These are phyloP conservation scores for Colletotrichum orchidophilum DNA, from an alignment of 2,329 filamentous ascomycete species.

Conservation along the genomic window DNA sequence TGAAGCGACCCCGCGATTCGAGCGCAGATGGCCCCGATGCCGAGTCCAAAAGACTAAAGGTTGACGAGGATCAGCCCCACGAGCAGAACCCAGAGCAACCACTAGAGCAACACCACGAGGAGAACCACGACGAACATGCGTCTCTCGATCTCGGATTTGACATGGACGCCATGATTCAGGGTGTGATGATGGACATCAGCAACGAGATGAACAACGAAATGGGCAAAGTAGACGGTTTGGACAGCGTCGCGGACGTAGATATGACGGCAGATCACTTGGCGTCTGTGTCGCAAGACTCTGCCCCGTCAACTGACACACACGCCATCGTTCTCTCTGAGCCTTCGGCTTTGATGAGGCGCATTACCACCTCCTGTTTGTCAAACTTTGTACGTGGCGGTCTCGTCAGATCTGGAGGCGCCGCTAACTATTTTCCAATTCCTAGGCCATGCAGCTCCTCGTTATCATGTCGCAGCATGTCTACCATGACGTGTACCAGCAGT, in stretches of 20 bases:
- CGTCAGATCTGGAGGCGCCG: constrained; percentile 26
- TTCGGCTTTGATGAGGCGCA: constrained; percentile 47
- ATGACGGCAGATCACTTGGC: constrained; percentile 24
- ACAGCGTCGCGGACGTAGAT: constrained; percentile 42
- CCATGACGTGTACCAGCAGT: constrained; percentile 45
- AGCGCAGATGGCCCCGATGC: constrained; percentile 41
- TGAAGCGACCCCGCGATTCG: constrained; percentile 49
- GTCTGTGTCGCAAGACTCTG: constrained; percentile 32
- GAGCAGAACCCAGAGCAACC: background rate
- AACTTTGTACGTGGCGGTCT: constrained; percentile 48
- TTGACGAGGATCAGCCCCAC: constrained; percentile 14
- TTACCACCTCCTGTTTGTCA: constrained; percentile 50
- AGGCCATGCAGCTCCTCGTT: constrained; percentile 51
- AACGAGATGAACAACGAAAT: constrained; percentile 12
- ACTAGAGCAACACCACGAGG: background rate
- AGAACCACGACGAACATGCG: constrained; percentile 38
- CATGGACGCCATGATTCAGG: constrained; percentile 34
- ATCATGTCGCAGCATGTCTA: constrained; percentile 48
- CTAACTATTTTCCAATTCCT: constrained; percentile 13
- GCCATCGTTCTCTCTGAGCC: constrained; percentile 48
- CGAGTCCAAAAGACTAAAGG: constrained; percentile 42
- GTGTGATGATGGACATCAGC: constrained; percentile 42
- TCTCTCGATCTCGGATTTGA: constrained; percentile 41
- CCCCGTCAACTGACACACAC: constrained; percentile 36
- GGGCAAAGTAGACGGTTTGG: constrained; percentile 37